Conservation (phyloP, 345 rosid genomes). For the Atalantia buxifolia region DNA sequence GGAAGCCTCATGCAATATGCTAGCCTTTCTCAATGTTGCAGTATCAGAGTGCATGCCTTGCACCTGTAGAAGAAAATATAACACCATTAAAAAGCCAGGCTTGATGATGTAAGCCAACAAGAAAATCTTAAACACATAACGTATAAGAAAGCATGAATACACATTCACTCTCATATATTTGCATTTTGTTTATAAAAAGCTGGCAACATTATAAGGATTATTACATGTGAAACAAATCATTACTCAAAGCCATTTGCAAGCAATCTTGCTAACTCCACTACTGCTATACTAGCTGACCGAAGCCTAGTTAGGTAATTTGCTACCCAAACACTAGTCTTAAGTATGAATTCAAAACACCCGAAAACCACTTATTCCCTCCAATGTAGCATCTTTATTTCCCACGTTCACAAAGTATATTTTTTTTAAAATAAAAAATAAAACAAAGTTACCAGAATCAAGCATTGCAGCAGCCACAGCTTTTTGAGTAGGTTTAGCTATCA, state of each 20-base stretch:
- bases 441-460: no score
- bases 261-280: background rate
- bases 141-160: background rate
- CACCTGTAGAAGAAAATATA: background rate
- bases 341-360: background rate
- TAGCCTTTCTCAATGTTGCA: no score
- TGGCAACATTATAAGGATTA: background rate
- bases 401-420: background rate
- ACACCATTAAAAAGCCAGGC: slow-evolving; percentile 4
- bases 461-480: no score
- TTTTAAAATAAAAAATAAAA: no score
- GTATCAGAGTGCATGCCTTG: no score
- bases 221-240: background rate
- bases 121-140: background rate
- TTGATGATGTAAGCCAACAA: background rate
- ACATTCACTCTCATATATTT: background rate
- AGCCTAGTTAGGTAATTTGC: background rate
- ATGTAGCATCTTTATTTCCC: background rate
- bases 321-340: background rate
- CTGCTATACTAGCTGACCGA: background rate
- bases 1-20: no score
- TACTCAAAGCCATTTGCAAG: background rate
- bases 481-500: no score
- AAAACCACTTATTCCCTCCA: background rate
- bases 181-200: background rate